phyloP scores from a whole-genome alignment of 176 grass and related monocot genomes.

The Eremochloa ophiuroides region DNA sequence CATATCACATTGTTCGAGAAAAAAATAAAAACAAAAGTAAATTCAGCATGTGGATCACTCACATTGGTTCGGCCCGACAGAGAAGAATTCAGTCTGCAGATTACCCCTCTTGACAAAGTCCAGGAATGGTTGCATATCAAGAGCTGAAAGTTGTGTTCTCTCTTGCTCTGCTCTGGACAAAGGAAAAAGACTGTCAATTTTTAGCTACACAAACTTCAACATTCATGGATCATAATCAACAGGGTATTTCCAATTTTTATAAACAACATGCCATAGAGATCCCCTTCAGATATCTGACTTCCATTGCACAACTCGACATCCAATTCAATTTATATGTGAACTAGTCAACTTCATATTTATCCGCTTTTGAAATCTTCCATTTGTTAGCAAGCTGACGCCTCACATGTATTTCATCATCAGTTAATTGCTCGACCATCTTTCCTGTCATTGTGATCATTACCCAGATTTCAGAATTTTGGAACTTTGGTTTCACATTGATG shows the following conservation, averaged over 20 bases:
- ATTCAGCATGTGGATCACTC: constrained; percentile 19
- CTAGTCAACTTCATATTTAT: no score
- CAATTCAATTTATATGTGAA: no score
- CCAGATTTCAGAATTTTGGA: no score
- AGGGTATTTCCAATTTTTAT: not conserved
- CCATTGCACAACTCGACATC: not conserved
- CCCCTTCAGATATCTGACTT: not conserved
- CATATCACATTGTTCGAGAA: no score
- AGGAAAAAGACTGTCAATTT: not conserved
- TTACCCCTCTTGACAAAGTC: constrained; percentile 70
- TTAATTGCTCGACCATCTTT: no score
- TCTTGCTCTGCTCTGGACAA: constrained; percentile 81
- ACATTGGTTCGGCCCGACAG: constrained; percentile 74
- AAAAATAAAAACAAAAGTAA: not conserved
- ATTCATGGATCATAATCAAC: not conserved
- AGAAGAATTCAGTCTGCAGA: constrained; percentile 79
- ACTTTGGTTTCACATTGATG: no score
- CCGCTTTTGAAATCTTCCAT: no score
- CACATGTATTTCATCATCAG: no score
- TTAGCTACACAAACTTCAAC: not conserved
- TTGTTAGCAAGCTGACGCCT: no score
- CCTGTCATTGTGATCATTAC: no score
- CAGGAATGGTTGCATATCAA: constrained; percentile 71
- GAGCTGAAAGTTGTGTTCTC: constrained; percentile 55
- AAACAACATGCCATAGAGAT: not conserved